phyloP scores from a whole-genome alignment of 129 eudicot genomes.

The Escallonia herrerae region DNA sequence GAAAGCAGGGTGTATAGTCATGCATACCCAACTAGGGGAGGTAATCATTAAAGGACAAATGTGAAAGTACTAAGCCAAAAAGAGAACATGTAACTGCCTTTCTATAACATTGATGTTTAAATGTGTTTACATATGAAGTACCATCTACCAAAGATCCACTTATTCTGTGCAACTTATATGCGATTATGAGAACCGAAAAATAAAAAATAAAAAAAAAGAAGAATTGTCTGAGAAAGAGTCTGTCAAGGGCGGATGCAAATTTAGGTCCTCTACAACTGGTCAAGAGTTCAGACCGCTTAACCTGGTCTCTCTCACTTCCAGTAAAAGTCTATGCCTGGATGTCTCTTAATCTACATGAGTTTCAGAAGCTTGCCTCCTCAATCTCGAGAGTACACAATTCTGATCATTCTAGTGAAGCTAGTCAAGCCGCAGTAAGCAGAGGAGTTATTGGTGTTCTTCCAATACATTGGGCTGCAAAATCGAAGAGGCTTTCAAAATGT shows the following conservation, averaged over 20 bases:
- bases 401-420: not conserved
- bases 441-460: not conserved
- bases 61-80: not conserved
- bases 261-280: conserved; percentile 2
- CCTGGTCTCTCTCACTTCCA: not conserved
- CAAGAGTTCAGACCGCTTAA: not conserved
- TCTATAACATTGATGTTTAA: conserved; percentile 13
- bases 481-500: not conserved
- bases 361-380: not conserved
- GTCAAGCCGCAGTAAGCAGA: not conserved
- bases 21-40: too few species aligned
- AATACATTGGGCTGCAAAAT: not conserved
- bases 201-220: not conserved
- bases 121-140: conserved; percentile 4
- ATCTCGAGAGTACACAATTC: not conserved
- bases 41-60: too few species aligned
- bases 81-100: not conserved
- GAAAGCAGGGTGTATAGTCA: too few species aligned
- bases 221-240: not conserved
- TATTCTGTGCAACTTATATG: conserved; percentile 1
- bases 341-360: not conserved
- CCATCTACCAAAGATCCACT: not conserved
- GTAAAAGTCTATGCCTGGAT: not conserved
- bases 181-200: not conserved
- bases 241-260: conserved; percentile 1